Evolutionary conservation across 345 rosid genomes (phyloP).

Genomic region (Hibiscus trionum): DNA sequence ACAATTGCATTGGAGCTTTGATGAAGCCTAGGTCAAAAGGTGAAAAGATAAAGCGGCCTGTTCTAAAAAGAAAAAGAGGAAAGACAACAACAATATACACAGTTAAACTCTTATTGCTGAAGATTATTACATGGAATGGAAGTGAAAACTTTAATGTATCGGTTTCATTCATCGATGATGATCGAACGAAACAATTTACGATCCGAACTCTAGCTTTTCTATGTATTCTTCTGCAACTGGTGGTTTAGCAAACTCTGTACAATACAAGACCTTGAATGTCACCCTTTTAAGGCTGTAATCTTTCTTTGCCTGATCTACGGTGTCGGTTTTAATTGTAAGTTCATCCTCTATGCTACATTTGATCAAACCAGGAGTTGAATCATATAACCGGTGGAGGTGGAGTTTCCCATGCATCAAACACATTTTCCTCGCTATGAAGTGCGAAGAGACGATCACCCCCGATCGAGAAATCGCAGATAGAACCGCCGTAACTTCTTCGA

Average conservation of each 20-base stretch:
- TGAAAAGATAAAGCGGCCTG: slow-evolving; percentile 5
- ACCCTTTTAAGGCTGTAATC: neutral
- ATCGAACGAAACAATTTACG: slow-evolving; percentile 8
- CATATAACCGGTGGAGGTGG: slow-evolving; percentile 63
- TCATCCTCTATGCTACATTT: slow-evolving; percentile 10
- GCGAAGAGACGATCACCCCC: slow-evolving; percentile 91
- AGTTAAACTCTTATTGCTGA: no score
- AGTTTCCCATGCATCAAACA: slow-evolving; percentile 90
- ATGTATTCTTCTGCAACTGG: neutral
- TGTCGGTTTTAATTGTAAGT: neutral
- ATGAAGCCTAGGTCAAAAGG: slow-evolving; percentile 20
- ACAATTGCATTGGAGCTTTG: neutral
- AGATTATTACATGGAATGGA: neutral
- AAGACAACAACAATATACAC: neutral
- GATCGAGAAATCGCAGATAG: slow-evolving; percentile 84
- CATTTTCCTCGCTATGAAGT: slow-evolving; percentile 86
- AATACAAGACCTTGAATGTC: neutral
- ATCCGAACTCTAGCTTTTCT: slow-evolving; percentile 3
- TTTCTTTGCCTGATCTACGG: slow-evolving; percentile 8
- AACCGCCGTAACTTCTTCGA: slow-evolving; percentile 62
- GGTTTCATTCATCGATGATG: slow-evolving; percentile 14
- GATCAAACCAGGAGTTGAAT: slow-evolving; percentile 19
- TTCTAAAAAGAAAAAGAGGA: neutral
- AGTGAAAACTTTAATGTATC: slow-evolving; percentile 5
- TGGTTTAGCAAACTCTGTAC: slow-evolving; percentile 7